These are phyloP conservation scores for Leptomonas pyrrhocoris DNA, from an alignment of 208 protist species.

Conservation along the genomic window DNA sequence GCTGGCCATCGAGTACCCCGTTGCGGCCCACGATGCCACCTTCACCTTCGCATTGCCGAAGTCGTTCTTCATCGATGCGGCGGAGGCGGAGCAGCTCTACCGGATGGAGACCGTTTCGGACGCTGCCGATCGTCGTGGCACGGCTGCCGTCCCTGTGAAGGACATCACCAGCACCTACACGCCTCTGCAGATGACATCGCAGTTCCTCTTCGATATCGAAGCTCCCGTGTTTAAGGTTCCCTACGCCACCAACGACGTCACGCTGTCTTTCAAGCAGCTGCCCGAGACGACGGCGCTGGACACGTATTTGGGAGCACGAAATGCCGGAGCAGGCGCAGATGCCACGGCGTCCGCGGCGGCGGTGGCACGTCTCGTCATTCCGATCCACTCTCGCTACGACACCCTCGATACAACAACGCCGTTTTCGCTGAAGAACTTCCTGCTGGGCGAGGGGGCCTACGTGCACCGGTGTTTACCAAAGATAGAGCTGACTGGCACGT, in stretches of 20 bases:
- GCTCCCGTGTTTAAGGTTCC: slow-evolving; percentile 69
- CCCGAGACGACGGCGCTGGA: slow-evolving; percentile 16
- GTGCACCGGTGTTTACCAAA: slow-evolving; percentile 55
- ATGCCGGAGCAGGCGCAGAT: neutral
- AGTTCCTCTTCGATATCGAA: slow-evolving; percentile 81
- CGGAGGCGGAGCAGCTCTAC: slow-evolving; percentile 73
- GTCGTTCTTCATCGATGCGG: slow-evolving; percentile 76
- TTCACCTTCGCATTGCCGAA: slow-evolving; percentile 55
- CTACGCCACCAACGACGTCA: slow-evolving; percentile 55
- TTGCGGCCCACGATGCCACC: slow-evolving; percentile 19
- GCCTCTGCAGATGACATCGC: slow-evolving; percentile 41
- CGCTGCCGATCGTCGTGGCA: neutral
- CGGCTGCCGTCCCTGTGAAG: neutral
- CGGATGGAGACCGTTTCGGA: slow-evolving; percentile 20
- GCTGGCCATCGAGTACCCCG: slow-evolving; percentile 65
- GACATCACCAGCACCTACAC: slow-evolving; percentile 47
- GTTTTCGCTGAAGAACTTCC: slow-evolving; percentile 51
- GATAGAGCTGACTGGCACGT: slow-evolving; percentile 31
- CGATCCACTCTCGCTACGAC: slow-evolving; percentile 86
- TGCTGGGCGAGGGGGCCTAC: slow-evolving; percentile 41
- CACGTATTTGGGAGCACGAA: neutral
- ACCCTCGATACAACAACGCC: slow-evolving; percentile 39
- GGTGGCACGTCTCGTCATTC: slow-evolving; percentile 51
- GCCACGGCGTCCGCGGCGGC: neutral
- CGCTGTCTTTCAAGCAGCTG: slow-evolving; percentile 29